A percentile compares a stretch with the other conserved stretches of the same genome.
Conservation (phyloP, 331 rosid species). For the Rosa hybrid region DNA sequence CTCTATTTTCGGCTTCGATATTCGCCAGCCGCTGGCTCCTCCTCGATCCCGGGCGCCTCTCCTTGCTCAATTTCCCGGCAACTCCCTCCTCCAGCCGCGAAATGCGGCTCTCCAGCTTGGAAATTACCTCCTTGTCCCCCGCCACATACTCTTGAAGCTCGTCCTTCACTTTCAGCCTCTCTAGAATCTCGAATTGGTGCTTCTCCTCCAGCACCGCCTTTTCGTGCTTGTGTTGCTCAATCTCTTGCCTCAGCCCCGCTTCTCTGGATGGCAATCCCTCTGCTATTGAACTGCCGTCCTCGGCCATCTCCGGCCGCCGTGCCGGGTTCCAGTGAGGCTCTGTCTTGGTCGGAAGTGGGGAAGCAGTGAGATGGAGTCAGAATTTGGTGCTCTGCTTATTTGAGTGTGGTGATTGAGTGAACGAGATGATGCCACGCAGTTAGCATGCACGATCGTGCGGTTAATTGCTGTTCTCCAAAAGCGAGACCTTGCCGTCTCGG, state of each 20-base stretch:
- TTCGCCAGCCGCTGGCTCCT: neutral
- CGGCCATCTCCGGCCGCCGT: neutral
- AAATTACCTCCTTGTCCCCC: neutral
- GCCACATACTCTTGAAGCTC: neutral
- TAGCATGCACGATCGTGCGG: neutral
- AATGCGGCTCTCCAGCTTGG: neutral
- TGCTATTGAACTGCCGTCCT: neutral
- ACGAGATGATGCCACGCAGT: neutral
- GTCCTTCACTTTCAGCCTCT: neutral
- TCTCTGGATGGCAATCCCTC: constrained; percentile 1
- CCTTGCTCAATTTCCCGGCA: neutral
- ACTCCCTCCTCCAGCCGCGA: neutral
- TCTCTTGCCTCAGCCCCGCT: neutral
- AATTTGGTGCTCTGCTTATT: neutral
- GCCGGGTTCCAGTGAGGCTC: neutral
- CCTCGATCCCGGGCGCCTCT: neutral
- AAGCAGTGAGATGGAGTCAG: neutral
- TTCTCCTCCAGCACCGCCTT: neutral
- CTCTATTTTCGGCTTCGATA: neutral
- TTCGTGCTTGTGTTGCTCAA: neutral
- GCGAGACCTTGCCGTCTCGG: neutral
- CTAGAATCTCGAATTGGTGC: neutral
- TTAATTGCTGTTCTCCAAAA: neutral
- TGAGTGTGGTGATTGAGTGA: neutral
- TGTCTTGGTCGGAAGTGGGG: neutral